A percentile compares a stretch with the other conserved stretches of the same genome.
Conservation (phyloP, 2,329 filamentous ascomycete species). For the Aureobasidium sp. region DNA sequence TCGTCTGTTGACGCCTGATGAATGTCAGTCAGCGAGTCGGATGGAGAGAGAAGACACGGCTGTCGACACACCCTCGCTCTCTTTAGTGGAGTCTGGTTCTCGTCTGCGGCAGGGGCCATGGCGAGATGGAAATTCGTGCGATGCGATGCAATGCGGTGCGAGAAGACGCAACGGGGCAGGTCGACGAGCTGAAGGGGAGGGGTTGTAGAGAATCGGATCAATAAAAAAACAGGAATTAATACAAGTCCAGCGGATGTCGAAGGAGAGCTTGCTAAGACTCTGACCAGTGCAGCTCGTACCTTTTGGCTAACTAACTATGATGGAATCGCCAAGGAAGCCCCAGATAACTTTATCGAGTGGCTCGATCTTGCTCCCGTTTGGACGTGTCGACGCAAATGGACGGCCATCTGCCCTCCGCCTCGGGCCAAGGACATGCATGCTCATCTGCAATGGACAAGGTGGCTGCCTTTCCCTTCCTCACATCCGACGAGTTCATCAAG, state of each 20-base stretch:
- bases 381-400: not conserved
- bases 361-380: not conserved
- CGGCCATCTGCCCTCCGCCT: not conserved
- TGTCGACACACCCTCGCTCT: slow-evolving; percentile 60
- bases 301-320: slow-evolving; percentile 1
- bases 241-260: not conserved
- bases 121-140: not conserved
- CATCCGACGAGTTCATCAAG: slow-evolving; percentile 24
- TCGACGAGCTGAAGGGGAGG: not conserved
- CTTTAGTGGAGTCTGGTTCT: slow-evolving; percentile 67
- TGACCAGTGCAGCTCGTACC: not conserved
- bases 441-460: not conserved
- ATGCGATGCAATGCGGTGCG: not conserved
- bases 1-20: slow-evolving; percentile 56
- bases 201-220: not conserved
- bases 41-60: not conserved
- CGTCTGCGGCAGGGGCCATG: slow-evolving; percentile 26
- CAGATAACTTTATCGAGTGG: slow-evolving; percentile 4
- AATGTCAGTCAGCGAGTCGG: slow-evolving; percentile 18
- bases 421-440: not conserved
- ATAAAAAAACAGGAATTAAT: not conserved
- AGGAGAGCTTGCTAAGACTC: not conserved
- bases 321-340: slow-evolving; percentile 4
- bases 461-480: slow-evolving; percentile 26
- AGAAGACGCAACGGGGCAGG: not conserved